These are phyloP conservation scores for Claviceps sp. DNA, from an alignment of 2,329 filamentous ascomycete species.

Conservation along the genomic window DNA sequence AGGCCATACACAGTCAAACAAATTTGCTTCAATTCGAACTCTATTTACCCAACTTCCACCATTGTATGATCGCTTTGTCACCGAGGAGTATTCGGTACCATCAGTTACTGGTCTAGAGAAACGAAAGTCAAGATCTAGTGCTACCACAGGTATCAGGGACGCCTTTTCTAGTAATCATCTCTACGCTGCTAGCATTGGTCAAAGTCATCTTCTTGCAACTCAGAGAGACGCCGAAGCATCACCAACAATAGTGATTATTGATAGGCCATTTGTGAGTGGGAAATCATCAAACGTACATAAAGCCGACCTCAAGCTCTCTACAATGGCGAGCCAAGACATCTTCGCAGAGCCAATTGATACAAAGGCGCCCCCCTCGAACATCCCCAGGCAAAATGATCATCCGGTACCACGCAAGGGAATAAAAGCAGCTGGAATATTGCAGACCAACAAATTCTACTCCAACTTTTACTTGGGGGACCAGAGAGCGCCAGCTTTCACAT, in stretches of 20 bases:
- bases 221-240: background rate
- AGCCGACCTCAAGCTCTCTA: background rate
- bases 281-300: background rate
- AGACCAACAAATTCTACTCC: conserved; percentile 71
- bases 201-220: background rate
- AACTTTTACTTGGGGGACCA: conserved; percentile 71
- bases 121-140: background rate
- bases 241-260: too few species aligned
- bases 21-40: background rate
- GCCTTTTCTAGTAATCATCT: background rate
- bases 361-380: conserved; percentile 33
- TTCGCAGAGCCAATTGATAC: conserved; percentile 43
- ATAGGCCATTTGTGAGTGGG: background rate
- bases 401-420: conserved; percentile 43
- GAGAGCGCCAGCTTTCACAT: conserved; percentile 54
- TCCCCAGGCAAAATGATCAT: conserved; percentile 38
- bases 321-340: conserved; percentile 30
- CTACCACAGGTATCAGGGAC: background rate
- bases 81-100: background rate
- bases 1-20: background rate
- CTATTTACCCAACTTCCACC: background rate
- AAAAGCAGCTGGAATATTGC: conserved; percentile 33
- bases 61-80: background rate
- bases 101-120: background rate
- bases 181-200: background rate